Base-by-base conservation (phyloP, 2,329 filamentous ascomycete genomes). In the Parasarocladium wereldwijsianum region DNA sequence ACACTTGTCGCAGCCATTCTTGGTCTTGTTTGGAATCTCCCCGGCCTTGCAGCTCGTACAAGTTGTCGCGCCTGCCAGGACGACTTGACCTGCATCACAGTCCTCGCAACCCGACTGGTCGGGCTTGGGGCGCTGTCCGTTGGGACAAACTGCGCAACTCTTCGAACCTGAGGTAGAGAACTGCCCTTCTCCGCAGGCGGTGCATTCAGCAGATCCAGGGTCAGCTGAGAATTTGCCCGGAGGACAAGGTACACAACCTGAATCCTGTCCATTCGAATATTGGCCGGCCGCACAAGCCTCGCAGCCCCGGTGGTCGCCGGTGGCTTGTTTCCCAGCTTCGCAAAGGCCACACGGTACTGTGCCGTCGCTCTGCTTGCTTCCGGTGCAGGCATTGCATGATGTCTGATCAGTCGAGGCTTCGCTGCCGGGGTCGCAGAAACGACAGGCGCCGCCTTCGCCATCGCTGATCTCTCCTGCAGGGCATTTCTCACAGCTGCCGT, bases 1-100 rank as follows among this genome's bases (percentile, higher is more conserved):
- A 11, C 26, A 29, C 11, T 6, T 12, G 12, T 9, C 18, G 16
- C 26, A 29, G 12, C 26, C 26, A 14, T 12, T 29, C 26, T 29
- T 29, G 16, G 20, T 19, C 5, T 15, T 22, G n/a, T 29, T 29
- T 11, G 26, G 26, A 11, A 29, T 22, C 17, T 6, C 16, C 8
- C 26, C 26, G n/a, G 11, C n/a, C 4, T 22, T 19, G 12, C 26
- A 29, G 17, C 8, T 10, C 4, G 26, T 29, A 19, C 26, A 29
- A 8, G 17, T 29, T 9, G 6, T 5, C 7, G 17, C 18, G 6
- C 26, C 26, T 29, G 26, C 17, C 7, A 21, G 17, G 5, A 11
- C 18, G 18, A 29, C 17, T 14, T 29, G 15, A 4, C 26, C 17
- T 21, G 26, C 17, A 21, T 20, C 26, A 29, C 26, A 29, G 12